Conservation (phyloP, 2,329 filamentous ascomycete species). For the Acrocalymma vagum region DNA sequence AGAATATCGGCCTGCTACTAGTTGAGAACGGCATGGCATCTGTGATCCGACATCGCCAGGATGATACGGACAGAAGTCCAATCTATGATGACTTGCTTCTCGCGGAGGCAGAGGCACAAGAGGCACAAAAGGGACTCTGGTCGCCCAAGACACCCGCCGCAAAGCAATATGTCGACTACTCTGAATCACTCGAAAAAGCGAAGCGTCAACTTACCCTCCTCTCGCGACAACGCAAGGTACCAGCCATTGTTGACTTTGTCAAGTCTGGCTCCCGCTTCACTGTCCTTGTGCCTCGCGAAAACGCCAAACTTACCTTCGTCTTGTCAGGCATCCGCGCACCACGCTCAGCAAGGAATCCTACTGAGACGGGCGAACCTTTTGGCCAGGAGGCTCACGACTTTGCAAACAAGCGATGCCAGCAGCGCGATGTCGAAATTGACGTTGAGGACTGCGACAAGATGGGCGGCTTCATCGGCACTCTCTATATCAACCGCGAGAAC, state of each 20-base stretch:
- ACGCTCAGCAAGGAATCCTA: conserved; percentile 80
- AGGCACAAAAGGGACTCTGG: conserved; percentile 94
- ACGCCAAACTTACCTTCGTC: conserved; percentile 93
- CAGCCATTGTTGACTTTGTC: conserved; percentile 94
- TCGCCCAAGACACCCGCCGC: conserved; percentile 84
- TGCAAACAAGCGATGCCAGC: conserved; percentile 85
- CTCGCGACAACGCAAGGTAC: conserved; percentile 89
- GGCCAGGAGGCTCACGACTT: conserved; percentile 95
- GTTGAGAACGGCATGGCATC: conserved; percentile 95
- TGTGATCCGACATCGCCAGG: conserved; percentile 92
- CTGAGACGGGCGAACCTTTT: conserved; percentile 88
- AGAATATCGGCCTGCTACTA: conserved; percentile 83
- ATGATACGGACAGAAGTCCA: conserved; percentile 91
- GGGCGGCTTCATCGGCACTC: conserved; percentile 93
- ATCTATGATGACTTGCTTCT: conserved; percentile 91
- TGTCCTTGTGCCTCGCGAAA: conserved; percentile 88
- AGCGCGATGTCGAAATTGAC: conserved; percentile 95
- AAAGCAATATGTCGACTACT: conserved; percentile 87
- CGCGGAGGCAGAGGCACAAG: conserved; percentile 82
- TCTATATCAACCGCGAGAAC: conserved; percentile 94
- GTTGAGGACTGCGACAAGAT: conserved; percentile 95
- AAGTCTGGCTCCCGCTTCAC: conserved; percentile 97
- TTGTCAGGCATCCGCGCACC: conserved; percentile 92
- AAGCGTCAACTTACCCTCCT: conserved; percentile 91
- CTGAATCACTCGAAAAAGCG: conserved; percentile 91